Percentiles rank a stretch among this genome's conserved stretches.
Evolutionary conservation across 768 basidiomycete genomes (phyloP).

Genomic region (Termitomyces sp.): DNA sequence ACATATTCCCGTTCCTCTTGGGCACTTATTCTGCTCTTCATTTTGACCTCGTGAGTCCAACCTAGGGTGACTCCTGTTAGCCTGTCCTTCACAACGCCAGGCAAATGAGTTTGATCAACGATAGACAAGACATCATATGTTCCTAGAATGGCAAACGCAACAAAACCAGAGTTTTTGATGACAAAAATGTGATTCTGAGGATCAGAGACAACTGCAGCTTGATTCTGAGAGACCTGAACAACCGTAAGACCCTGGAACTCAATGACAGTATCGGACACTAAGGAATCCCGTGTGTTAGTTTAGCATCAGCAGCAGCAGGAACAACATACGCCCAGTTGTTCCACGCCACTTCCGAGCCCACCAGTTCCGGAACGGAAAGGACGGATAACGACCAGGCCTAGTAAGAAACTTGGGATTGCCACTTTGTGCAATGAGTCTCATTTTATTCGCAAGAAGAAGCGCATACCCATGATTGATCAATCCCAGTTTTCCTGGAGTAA

Average conservation of each 20-base stretch:
- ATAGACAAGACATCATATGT: conserved; percentile 77
- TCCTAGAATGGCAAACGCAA: conserved; percentile 71
- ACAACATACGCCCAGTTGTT: conserved; percentile 54
- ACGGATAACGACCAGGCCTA: conserved; percentile 72
- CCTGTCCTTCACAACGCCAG: conserved; percentile 50
- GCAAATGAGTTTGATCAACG: conserved; percentile 80
- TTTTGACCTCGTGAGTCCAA: conserved; percentile 72
- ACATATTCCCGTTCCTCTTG: conserved; percentile 56
- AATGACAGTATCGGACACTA: conserved; percentile 79
- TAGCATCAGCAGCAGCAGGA: not conserved
- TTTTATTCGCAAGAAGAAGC: not conserved
- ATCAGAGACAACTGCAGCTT: conserved; percentile 72
- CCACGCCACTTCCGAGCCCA: conserved; percentile 76
- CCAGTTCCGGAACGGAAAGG: conserved; percentile 75
- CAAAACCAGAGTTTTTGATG: conserved; percentile 73
- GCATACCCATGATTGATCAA: conserved; percentile 69
- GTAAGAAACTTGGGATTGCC: conserved; percentile 74
- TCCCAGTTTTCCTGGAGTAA: conserved; percentile 67
- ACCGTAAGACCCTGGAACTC: conserved; percentile 75
- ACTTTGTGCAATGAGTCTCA: conserved; percentile 22
- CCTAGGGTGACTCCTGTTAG: conserved; percentile 63
- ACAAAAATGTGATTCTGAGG: conserved; percentile 79
- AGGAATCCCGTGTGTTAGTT: not conserved
- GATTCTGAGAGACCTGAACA: conserved; percentile 85
- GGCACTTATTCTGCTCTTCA: conserved; percentile 52